Base-by-base conservation (phyloP, 495 filamentous ascomycete species). In the Hypoxylon crocopeplum region DNA sequence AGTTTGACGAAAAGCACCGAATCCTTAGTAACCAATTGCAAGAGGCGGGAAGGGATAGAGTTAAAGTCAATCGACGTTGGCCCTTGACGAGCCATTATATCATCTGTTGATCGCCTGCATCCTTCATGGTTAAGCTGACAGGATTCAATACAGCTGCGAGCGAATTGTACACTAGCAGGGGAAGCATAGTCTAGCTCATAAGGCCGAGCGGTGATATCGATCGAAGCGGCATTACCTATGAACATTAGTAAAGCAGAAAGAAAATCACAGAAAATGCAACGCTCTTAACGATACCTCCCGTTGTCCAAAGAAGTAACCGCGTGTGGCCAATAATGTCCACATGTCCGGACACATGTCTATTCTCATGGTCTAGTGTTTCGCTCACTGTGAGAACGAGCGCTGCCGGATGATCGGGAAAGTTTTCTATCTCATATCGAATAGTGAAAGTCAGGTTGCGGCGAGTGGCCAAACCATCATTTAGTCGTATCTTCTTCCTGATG, bases 161-260 rank as follows among this genome's bases (percentile, higher is more conserved):
- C 54, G 45, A 59, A 54, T 30, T 40, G 36, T 19, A 49, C 39
- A 39, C 47, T 58, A 3, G 27, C 33, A 19, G 41, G 7, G 3
- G 59, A 58, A 15, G 22, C 29, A 39, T 47, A 48, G 22, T 63
- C 53, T 2, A 58, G 30, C 37, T 63, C 59, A 27, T 63, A 63
- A 38, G 59, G 59, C 5, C 53, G 41, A 34, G 59, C 44, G 4
- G 48, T 42, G 27, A 63, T 42, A 41, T 63, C 53, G 10, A 36
- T 17, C 17, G 53, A 25, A 6, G 59, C 48, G 4, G 48, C 29
- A 48, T 58, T 27, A 17, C 33, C 54, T 58, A 36, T 27, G 17
- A 7, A 22, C 13, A 11, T 47, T 15, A 52, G 40, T 5, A 20
- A 45, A 21, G 1, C 10, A 15, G 7, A 1, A 22, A 13, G 12